phyloP scores from a whole-genome alignment of 108 stramenopile genomes.

The Bacterosira constricta region DNA sequence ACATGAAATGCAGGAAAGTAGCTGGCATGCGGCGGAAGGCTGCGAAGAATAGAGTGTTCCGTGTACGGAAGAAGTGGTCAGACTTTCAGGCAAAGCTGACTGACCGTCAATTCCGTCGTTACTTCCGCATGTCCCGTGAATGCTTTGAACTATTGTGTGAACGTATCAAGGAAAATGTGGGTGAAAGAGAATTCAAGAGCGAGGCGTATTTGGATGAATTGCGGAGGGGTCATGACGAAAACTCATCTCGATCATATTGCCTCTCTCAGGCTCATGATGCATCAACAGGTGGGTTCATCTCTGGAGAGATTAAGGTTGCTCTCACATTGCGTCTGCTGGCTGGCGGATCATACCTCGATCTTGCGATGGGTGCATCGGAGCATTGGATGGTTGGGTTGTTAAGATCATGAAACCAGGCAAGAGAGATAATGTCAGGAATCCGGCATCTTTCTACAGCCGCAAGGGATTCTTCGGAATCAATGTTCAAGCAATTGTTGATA shows the following conservation, averaged over 20 bases:
- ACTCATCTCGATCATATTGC: too few species aligned
- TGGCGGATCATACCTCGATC: conserved; percentile 20
- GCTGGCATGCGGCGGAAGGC: conserved; percentile 2
- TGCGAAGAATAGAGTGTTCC: neutral
- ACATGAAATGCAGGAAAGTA: neutral
- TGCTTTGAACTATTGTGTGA: conserved; percentile 19
- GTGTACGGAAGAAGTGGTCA: conserved; percentile 4
- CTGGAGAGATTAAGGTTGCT: conserved; percentile 17
- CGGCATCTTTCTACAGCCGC: conserved; percentile 25
- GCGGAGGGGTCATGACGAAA: too few species aligned
- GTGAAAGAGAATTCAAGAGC: conserved; percentile 19
- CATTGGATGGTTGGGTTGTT: conserved; percentile 34
- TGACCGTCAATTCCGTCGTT: neutral
- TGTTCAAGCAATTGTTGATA: conserved; percentile 33
- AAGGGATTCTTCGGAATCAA: conserved; percentile 44
- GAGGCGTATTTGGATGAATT: conserved; percentile 13
- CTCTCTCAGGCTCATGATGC: too few species aligned
- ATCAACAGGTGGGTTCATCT: conserved; percentile 22
- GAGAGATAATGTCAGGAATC: conserved; percentile 13
- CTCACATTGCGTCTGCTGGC: conserved; percentile 14
- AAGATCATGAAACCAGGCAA: neutral
- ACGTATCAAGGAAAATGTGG: conserved; percentile 10
- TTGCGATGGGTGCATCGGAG: conserved; percentile 27
- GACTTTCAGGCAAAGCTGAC: neutral
- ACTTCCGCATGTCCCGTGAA: conserved; percentile 21